Percentiles rank a stretch among this genome's conserved stretches.
Conservation (phyloP, 148 eudicot genomes). For the Persicaria maculosa region DNA sequence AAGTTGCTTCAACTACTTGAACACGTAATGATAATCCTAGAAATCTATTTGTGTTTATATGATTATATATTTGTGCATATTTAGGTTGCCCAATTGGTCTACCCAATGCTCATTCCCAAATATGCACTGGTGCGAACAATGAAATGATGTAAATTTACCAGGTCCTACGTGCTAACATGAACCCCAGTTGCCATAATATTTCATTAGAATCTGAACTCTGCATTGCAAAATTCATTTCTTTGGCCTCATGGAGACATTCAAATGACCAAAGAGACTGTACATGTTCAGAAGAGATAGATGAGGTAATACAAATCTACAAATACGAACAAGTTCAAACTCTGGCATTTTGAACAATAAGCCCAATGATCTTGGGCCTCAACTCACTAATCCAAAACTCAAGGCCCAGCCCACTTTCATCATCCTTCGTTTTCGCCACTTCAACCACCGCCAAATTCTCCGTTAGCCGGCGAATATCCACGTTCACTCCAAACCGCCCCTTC, state of each 20-base stretch:
- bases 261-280: constrained; percentile 88
- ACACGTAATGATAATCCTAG: constrained; percentile 18
- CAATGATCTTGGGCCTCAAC: constrained; percentile 28
- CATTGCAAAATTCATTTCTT: constrained; percentile 26
- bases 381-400: constrained; percentile 37
- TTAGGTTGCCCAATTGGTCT: too few species aligned
- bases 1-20: background rate
- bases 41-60: too few species aligned
- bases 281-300: constrained; percentile 13
- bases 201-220: constrained; percentile 25
- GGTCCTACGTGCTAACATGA: too few species aligned
- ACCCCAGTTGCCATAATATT: too few species aligned
- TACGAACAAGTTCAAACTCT: background rate
- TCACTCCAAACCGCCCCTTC: constrained; percentile 25
- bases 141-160: too few species aligned
- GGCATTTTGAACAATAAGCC: constrained; percentile 16
- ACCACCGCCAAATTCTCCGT: constrained; percentile 44
- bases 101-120: too few species aligned
- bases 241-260: constrained; percentile 31
- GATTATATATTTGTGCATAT: too few species aligned
- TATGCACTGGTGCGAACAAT: too few species aligned
- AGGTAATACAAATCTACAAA: background rate
- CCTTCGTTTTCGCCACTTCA: constrained; percentile 31
- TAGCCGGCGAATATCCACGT: constrained; percentile 38
- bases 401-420: constrained; percentile 23